These are phyloP conservation scores for Cylindrodendrum hubeiense DNA, from an alignment of 2,329 filamentous ascomycete species.

Conservation along the genomic window DNA sequence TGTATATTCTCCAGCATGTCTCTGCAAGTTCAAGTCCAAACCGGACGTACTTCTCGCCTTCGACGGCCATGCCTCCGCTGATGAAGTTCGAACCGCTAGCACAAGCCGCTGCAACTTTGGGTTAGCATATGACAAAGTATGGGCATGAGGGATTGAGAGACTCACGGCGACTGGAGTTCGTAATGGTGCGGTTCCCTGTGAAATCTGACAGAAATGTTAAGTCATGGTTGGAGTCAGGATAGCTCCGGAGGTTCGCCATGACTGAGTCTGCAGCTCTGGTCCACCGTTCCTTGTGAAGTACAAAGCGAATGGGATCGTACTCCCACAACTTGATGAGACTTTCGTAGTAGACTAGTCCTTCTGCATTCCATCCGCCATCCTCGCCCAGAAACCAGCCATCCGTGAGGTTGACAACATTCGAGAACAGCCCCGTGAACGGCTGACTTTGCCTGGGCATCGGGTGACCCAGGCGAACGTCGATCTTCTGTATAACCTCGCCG, in stretches of 20 bases:
- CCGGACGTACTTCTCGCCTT: neutral
- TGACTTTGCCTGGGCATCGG: neutral
- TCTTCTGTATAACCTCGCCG: neutral
- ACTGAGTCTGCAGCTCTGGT: neutral
- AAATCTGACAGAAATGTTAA: neutral
- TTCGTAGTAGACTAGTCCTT: neutral
- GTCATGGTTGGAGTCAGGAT: neutral
- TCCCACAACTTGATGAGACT: neutral
- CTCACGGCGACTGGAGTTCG: neutral
- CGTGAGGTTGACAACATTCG: neutral
- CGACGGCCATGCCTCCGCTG: neutral
- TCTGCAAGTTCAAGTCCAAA: neutral
- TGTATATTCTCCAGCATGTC: neutral
- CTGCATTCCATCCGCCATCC: neutral
- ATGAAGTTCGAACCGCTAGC: neutral
- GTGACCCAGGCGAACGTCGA: neutral
- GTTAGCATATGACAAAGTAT: neutral
- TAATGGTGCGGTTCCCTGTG: neutral
- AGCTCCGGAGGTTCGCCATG: neutral
- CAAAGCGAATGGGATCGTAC: neutral
- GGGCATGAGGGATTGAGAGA: neutral
- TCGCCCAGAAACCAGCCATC: neutral
- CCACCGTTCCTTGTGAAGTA: neutral
- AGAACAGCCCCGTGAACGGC: neutral
- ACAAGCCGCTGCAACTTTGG: neutral